Evolutionary conservation across 768 basidiomycete genomes (phyloP), one percentile per base, ranked within the genome.

Genomic region (Trametes punicea): DNA sequence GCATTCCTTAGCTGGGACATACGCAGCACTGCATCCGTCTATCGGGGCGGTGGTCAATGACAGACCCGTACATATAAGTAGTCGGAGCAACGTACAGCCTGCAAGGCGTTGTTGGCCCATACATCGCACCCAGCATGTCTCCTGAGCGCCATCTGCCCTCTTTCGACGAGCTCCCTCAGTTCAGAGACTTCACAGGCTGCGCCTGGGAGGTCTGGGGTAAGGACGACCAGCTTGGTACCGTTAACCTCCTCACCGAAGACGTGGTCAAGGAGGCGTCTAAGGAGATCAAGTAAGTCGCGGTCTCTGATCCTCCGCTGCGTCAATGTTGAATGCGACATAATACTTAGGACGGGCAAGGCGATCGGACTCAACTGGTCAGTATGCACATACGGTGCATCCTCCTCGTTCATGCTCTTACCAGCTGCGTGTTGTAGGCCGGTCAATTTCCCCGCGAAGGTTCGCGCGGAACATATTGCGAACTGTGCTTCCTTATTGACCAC

Each of bases 121-220:
- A 6, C 46, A 21, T 23, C 40, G 20, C 42, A 10, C 31, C 52
- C 33, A 33, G 30, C 33, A 59, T 51, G 49, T 55, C 62, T 64
- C n/a, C 61, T 29, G 46, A 33, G 4, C 42, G 55, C 44, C 45
- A 76, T 27, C 62, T 75, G 10, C 76, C 77, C 2, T 67, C 68
- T 7, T 77, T 84, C 68, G 76, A 83, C 74, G 73, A 80, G 71
- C 64, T 78, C 63, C 70, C 76, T 66, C 48, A 56, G 29, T 77
- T 75, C 58, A 68, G 74, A 48, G 65, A 74, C 30, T 71, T 75
- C 60, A 64, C 61, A 7, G 86, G 85, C 9, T 87, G 85, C 52
- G 86, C 85, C 2, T 88, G 86, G 86, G 75, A 73, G 3, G 74
- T 87, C 9, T 87, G 84, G 84, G 85, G 85, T 23, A 69, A 75